phyloP scores from a whole-genome alignment of 2,329 filamentous ascomycete genomes.

The Colletotrichum destructivum region DNA sequence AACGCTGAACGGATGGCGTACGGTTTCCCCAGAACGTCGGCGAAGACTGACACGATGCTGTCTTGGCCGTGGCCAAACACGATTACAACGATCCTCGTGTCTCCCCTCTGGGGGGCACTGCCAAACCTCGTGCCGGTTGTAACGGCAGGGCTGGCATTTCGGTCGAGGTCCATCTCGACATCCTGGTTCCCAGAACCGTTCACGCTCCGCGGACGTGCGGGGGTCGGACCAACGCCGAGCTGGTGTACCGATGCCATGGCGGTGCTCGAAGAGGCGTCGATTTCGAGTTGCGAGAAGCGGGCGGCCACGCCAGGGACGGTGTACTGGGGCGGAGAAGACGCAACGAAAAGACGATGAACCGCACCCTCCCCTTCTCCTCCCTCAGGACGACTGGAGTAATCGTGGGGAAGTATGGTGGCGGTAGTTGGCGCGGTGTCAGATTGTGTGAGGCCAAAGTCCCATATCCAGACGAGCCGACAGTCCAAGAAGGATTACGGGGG shows the following conservation, averaged over 20 bases:
- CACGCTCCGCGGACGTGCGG: constrained; percentile 47
- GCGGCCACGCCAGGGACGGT: constrained; percentile 26
- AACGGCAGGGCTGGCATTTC: constrained; percentile 52
- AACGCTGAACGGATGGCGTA: constrained; percentile 73
- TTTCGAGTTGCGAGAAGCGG: constrained; percentile 38
- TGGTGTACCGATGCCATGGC: constrained; percentile 58
- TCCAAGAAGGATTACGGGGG: constrained; percentile 27
- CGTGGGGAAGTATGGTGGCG: constrained; percentile 38
- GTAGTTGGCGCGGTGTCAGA: constrained; percentile 21
- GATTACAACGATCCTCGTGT: constrained; percentile 74
- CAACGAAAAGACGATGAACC: constrained; percentile 23
- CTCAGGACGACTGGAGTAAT: constrained; percentile 22
- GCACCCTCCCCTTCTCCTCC: constrained; percentile 41
- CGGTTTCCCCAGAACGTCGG: constrained; percentile 84
- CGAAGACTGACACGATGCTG: constrained; percentile 80
- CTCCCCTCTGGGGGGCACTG: constrained; percentile 65
- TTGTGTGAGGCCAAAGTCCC: constrained; percentile 31
- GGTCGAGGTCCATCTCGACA: constrained; percentile 54
- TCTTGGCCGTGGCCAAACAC: constrained; percentile 81
- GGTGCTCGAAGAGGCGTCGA: constrained; percentile 17
- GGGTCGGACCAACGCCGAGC: constrained; percentile 53
- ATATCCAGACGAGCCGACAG: constrained; percentile 36
- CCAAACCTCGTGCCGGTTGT: constrained; percentile 59
- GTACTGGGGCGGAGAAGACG: constrained; percentile 8
- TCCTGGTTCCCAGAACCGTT: constrained; percentile 46